These are phyloP conservation scores for Thielaviopsis ethacetica DNA, from an alignment of 2,329 filamentous ascomycete genomes.

Conservation along the genomic window DNA sequence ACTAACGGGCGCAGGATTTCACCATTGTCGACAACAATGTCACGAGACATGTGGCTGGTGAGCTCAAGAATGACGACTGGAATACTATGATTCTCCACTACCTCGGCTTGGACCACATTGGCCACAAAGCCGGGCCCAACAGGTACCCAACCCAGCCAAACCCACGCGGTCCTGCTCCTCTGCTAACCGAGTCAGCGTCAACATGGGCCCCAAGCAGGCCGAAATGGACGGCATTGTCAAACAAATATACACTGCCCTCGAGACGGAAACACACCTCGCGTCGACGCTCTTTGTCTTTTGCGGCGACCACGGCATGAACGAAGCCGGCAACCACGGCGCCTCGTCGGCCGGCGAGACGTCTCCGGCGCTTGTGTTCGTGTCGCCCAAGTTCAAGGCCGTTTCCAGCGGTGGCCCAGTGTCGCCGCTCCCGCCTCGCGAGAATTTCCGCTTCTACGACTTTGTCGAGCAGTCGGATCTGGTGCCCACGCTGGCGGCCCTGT, in stretches of 20 bases:
- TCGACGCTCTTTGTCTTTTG: slow-evolving; percentile 73
- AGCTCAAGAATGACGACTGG: slow-evolving; percentile 70
- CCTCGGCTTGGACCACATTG: slow-evolving; percentile 89
- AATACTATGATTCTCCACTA: slow-evolving; percentile 90
- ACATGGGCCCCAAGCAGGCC: slow-evolving; percentile 82
- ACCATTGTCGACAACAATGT: slow-evolving; percentile 97
- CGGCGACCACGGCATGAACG: slow-evolving; percentile 99
- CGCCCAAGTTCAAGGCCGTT: slow-evolving; percentile 56
- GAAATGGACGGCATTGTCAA: slow-evolving; percentile 84
- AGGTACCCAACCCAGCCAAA: slow-evolving; percentile 33
- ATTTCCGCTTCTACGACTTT: slow-evolving; percentile 69
- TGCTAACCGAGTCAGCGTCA: slow-evolving; percentile 36
- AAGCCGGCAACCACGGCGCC: slow-evolving; percentile 90
- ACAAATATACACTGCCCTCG: slow-evolving; percentile 60
- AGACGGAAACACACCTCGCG: slow-evolving; percentile 50
- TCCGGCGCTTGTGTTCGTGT: slow-evolving; percentile 78
- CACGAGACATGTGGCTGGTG: slow-evolving; percentile 67
- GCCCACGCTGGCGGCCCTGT: slow-evolving; percentile 69
- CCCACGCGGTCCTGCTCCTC: not conserved
- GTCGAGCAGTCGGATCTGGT: slow-evolving; percentile 94
- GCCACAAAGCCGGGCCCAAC: slow-evolving; percentile 81
- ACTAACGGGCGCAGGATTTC: slow-evolving; percentile 52
- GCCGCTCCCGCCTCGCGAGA: slow-evolving; percentile 43
- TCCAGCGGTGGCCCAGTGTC: slow-evolving; percentile 22
- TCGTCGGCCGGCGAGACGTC: slow-evolving; percentile 91